A percentile compares a stretch with the other conserved stretches of the same genome.
phyloP scores from a whole-genome alignment of 768 basidiomycete genomes.

The Atractiella rhizophila region DNA sequence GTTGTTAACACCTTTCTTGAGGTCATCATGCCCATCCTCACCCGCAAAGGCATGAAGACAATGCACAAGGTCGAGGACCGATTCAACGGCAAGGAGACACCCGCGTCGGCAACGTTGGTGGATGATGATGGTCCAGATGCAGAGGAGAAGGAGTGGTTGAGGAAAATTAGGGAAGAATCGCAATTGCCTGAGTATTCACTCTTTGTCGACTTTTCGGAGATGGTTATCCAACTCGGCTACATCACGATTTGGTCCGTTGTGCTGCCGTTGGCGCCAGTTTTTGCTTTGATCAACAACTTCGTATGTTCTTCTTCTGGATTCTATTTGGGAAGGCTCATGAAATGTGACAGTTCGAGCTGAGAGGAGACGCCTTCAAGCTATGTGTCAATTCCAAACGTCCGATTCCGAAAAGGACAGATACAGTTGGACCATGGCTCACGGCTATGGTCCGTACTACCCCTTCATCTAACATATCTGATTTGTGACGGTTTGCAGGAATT shows the following conservation, averaged over 20 bases:
- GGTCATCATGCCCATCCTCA: conserved; percentile 51
- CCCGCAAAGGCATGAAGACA: conserved; percentile 28
- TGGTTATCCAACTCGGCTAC: conserved; percentile 66
- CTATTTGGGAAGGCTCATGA: not conserved
- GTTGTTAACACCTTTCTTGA: conserved; percentile 51
- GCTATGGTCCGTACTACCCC: conserved; percentile 32
- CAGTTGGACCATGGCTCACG: conserved; percentile 85
- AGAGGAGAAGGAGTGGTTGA: conserved; percentile 54
- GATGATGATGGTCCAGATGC: conserved; percentile 28
- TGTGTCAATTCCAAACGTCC: conserved; percentile 59
- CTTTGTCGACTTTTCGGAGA: conserved; percentile 77
- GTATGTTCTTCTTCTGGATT: not conserved
- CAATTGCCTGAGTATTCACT: conserved; percentile 53
- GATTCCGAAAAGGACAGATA: conserved; percentile 61
- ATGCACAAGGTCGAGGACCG: conserved; percentile 6
- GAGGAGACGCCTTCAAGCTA: conserved; percentile 89
- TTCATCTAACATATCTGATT: not conserved
- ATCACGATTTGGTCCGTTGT: conserved; percentile 76
- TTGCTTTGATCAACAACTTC: conserved; percentile 71
- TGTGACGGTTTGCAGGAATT: conserved; percentile 24
- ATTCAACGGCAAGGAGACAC: conserved; percentile 19
- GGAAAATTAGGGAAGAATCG: conserved; percentile 48
- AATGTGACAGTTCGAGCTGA: conserved; percentile 40
- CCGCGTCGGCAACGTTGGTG: conserved; percentile 31
- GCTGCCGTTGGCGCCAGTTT: conserved; percentile 74